These are phyloP conservation scores for Lachnellula cervina DNA, from an alignment of 2,329 filamentous ascomycete genomes.

Conservation along the genomic window DNA sequence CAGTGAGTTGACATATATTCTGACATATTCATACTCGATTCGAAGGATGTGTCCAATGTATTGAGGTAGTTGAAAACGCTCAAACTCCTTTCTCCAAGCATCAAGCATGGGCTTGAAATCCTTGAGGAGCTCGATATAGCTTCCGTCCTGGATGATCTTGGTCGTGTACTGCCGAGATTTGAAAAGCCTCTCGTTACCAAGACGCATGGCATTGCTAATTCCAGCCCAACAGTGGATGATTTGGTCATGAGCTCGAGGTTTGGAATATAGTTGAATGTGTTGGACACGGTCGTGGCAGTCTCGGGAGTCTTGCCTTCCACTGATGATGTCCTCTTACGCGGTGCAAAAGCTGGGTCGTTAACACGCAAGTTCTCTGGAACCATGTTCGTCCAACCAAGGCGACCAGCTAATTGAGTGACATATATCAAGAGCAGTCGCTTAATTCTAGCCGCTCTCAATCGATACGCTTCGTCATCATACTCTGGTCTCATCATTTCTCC, in stretches of 20 bases:
- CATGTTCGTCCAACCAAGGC: constrained; percentile 91
- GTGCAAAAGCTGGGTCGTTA: constrained; percentile 51
- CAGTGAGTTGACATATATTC: constrained; percentile 91
- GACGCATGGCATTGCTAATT: constrained; percentile 87
- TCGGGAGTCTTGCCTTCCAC: constrained; percentile 56
- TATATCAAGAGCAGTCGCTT: constrained; percentile 86
- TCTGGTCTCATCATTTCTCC: constrained; percentile 57
- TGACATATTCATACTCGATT: constrained; percentile 93
- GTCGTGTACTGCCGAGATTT: constrained; percentile 82
- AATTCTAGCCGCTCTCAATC: constrained; percentile 73
- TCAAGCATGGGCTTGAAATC: constrained; percentile 74
- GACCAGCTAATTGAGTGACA: constrained; percentile 86
- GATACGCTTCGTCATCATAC: constrained; percentile 71
- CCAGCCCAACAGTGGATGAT: constrained; percentile 88
- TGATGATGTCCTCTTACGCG: constrained; percentile 35
- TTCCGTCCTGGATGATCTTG: constrained; percentile 79
- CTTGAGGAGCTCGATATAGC: constrained; percentile 75
- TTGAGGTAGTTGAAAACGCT: constrained; percentile 64
- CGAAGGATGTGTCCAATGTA: constrained; percentile 72
- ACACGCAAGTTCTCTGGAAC: constrained; percentile 64
- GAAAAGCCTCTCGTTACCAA: constrained; percentile 85
- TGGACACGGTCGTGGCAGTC: constrained; percentile 51
- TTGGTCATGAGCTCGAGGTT: constrained; percentile 62
- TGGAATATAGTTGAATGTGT: constrained; percentile 60
- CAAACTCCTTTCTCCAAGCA: constrained; percentile 78